Evolutionary conservation across 805 yeast species (phyloP), one percentile per base, ranked within the genome.

Genomic region (Limtongia smithiae): DNA sequence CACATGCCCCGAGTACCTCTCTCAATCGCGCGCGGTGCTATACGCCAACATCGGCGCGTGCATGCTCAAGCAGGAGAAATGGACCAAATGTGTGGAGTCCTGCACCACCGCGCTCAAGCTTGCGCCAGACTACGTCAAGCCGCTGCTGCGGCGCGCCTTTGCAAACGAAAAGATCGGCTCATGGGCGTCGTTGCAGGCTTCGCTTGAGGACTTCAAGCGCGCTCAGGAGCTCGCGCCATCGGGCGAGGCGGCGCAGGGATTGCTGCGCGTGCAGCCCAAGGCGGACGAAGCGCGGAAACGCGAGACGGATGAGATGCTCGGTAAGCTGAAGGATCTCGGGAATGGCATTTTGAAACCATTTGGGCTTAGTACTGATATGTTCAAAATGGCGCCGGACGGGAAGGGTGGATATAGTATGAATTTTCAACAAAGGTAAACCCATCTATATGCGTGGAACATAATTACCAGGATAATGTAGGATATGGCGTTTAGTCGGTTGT

Each of bases 61-160:
- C 45, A 48, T 57, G 17, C 20, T 57, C 36, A 48, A 57, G 48
- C 51, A 51, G 18, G 57, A 55, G 12, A 39, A 60, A n/a, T 60
- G 55, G 48, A 41, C 57, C 18, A 57, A 50, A 14, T 85, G 91
- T 0, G 77, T 85, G 2, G 70, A 67, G 14, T 88, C 86, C 61
- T 79, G 90, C 62, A 76, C 79, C 31, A 68, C 69, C 31, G 81
- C 94, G 0, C 68, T 88, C 27, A 74, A 73, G 38, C 61, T 80
- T 3, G 85, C 87, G 61, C 72, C 77, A 1, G 64, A 70, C 14
- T 82, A 84, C 61, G 64, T 80, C 30, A 88, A 87, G 65, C 88
- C 85, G 0, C 79, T 83, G 60, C 84, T 84, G 60, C 75, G 96
- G 59, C 75, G 89, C 55, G 93, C 93, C 0, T 75, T 80, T 7